phyloP scores from a whole-genome alignment of 1,284 basidiomycete genomes.

The Golubevia sp. region DNA sequence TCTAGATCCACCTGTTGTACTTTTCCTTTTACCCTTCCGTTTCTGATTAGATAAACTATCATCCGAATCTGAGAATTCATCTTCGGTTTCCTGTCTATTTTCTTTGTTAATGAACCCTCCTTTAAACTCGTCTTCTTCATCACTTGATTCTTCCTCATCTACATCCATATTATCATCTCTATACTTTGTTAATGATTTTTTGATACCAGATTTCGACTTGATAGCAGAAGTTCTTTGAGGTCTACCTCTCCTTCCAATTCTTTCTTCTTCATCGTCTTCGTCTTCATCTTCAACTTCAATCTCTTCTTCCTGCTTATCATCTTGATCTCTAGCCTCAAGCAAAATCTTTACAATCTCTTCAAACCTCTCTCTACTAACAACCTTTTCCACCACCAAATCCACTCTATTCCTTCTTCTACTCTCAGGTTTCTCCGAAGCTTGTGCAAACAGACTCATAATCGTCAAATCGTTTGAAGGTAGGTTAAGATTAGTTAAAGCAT shows the following conservation, averaged over 20 bases:
- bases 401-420: slow-evolving; percentile 3
- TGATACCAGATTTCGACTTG: background rate
- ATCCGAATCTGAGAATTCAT: slow-evolving; percentile 2
- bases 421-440: slow-evolving; percentile 20
- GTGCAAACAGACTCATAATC: slow-evolving; percentile 25
- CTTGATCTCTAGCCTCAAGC: slow-evolving; percentile 1
- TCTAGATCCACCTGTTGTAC: slow-evolving; percentile 1
- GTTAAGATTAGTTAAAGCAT: slow-evolving; percentile 31
- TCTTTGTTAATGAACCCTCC: too few relatives aligned
- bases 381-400: slow-evolving; percentile 15
- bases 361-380: slow-evolving; percentile 31
- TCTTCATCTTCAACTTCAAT: slow-evolving; percentile 4
- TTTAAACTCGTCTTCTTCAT: slow-evolving; percentile 22
- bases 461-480: slow-evolving; percentile 20
- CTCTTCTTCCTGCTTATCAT: background rate
- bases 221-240: too few relatives aligned
- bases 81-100: too few relatives aligned
- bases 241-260: too few relatives aligned
- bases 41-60: slow-evolving; percentile 4
- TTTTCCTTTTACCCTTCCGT: slow-evolving; percentile 6
- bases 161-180: slow-evolving; percentile 15
- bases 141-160: slow-evolving; percentile 17
- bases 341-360: slow-evolving; percentile 26
- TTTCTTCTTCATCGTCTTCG: background rate
- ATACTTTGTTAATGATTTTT: slow-evolving; percentile 15